Conservation (phyloP, 805 yeast genomes). For the Saccharomycopsis sp. region DNA sequence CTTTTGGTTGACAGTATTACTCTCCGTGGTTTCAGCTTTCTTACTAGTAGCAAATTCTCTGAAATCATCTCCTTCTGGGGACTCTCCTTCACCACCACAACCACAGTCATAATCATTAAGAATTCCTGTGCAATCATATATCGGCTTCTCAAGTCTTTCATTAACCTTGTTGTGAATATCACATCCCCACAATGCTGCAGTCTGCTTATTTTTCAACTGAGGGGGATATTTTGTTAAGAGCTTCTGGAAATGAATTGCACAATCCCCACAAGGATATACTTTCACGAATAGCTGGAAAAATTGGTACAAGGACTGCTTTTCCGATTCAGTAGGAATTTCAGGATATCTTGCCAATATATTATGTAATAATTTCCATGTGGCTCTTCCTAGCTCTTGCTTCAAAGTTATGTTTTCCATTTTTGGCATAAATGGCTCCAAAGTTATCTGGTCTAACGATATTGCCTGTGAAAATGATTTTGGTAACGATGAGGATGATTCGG, state of each 20-base stretch:
- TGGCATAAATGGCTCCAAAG: slow-evolving; percentile 68
- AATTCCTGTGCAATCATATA: slow-evolving; percentile 79
- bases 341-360: slow-evolving; percentile 92
- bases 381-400: slow-evolving; percentile 68
- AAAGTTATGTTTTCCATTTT: slow-evolving; percentile 83
- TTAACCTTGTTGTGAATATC: slow-evolving; percentile 85
- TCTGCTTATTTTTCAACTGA: slow-evolving; percentile 65
- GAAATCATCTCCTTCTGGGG: slow-evolving; percentile 28
- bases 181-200: slow-evolving; percentile 96
- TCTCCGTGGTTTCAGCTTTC: slow-evolving; percentile 19
- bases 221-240: slow-evolving; percentile 74
- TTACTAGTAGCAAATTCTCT: slow-evolving; percentile 32
- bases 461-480: neutral
- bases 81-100: slow-evolving; percentile 70
- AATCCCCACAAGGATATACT: slow-evolving; percentile 95
- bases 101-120: slow-evolving; percentile 95
- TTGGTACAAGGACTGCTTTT: slow-evolving; percentile 52
- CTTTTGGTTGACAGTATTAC: neutral
- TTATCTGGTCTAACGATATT: neutral
- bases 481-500: slow-evolving; percentile 1
- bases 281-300: slow-evolving; percentile 76
- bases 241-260: slow-evolving; percentile 83
- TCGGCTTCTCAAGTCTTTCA: slow-evolving; percentile 55
- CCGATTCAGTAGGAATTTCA: slow-evolving; percentile 61
- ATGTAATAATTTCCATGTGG: slow-evolving; percentile 88